Conservation (phyloP, 169 alveolate genomes). For the Gregarina niphandrodes region DNA sequence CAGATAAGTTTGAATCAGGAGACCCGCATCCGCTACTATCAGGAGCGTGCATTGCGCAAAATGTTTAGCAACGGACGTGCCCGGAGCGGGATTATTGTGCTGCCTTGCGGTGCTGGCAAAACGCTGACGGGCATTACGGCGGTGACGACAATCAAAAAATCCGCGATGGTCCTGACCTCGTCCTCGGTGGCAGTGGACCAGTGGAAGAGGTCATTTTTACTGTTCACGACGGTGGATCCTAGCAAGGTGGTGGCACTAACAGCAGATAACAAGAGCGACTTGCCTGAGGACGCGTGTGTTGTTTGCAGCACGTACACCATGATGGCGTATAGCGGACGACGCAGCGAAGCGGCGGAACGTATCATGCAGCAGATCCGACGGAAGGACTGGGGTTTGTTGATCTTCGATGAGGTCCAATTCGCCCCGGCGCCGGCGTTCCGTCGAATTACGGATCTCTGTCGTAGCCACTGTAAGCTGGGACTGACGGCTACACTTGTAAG, state of each 20-base stretch:
- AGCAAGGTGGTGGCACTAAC: conserved; percentile 66
- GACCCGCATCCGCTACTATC: conserved; percentile 65
- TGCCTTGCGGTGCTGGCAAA: conserved; percentile 99
- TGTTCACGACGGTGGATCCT: conserved; percentile 58
- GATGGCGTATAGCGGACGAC: conserved; percentile 68
- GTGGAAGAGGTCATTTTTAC: conserved; percentile 59
- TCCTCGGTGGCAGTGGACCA: conserved; percentile 58
- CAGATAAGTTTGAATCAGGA: conserved; percentile 62
- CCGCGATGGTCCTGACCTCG: conserved; percentile 59
- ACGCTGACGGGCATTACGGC: conserved; percentile 95
- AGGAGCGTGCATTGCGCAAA: conserved; percentile 78
- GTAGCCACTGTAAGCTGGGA: conserved; percentile 45
- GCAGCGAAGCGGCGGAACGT: conserved; percentile 52
- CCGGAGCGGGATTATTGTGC: conserved; percentile 88
- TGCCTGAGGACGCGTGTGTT: conserved; percentile 63
- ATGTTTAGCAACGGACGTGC: conserved; percentile 93
- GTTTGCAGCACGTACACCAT: conserved; percentile 78
- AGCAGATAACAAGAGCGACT: conserved; percentile 66
- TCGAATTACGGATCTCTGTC: background rate
- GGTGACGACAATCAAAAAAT: conserved; percentile 77
- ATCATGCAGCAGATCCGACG: conserved; percentile 51
- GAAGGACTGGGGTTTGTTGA: conserved; percentile 88
- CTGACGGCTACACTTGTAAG: conserved; percentile 97
- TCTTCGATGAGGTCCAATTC: conserved; percentile 93
- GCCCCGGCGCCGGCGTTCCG: conserved; percentile 93